Evolutionary conservation across 2,329 filamentous ascomycete genomes (phyloP).

Genomic region (Exserohilum rostratum): DNA sequence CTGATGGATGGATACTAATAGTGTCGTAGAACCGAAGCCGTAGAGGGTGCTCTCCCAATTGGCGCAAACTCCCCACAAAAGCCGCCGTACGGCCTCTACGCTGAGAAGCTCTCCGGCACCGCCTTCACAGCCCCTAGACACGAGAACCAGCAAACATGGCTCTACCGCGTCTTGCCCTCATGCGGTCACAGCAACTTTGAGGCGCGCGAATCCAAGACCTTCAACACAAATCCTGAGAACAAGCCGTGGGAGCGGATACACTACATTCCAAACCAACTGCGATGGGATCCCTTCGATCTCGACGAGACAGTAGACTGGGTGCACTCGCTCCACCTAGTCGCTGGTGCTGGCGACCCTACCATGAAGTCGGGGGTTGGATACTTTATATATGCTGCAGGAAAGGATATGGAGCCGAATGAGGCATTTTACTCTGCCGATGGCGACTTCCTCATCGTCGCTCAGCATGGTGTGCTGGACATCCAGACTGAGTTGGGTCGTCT

Average conservation of each 20-base stretch:
- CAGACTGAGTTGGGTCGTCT: slow-evolving; percentile 71
- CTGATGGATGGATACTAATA: slow-evolving; percentile 14
- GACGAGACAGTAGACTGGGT: slow-evolving; percentile 73
- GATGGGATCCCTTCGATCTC: slow-evolving; percentile 80
- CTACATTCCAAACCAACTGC: slow-evolving; percentile 79
- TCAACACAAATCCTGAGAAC: slow-evolving; percentile 58
- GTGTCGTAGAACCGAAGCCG: slow-evolving; percentile 70
- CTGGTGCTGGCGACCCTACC: slow-evolving; percentile 78
- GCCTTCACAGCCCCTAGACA: slow-evolving; percentile 64
- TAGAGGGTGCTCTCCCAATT: slow-evolving; percentile 74
- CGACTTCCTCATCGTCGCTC: slow-evolving; percentile 69
- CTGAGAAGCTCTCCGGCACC: slow-evolving; percentile 70
- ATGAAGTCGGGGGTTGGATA: slow-evolving; percentile 81
- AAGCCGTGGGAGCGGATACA: slow-evolving; percentile 65
- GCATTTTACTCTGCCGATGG: slow-evolving; percentile 85
- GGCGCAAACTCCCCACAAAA: slow-evolving; percentile 84
- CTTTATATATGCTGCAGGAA: slow-evolving; percentile 78
- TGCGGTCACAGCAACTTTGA: slow-evolving; percentile 63
- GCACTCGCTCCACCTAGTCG: slow-evolving; percentile 72
- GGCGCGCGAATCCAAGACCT: slow-evolving; percentile 55
- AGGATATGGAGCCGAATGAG: slow-evolving; percentile 73
- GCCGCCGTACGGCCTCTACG: slow-evolving; percentile 77
- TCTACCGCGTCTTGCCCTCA: slow-evolving; percentile 64
- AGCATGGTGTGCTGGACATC: slow-evolving; percentile 69
- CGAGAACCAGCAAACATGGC: slow-evolving; percentile 64